phyloP scores from a whole-genome alignment of 176 grass and related monocot species.

The Phoenix roebelenii region DNA sequence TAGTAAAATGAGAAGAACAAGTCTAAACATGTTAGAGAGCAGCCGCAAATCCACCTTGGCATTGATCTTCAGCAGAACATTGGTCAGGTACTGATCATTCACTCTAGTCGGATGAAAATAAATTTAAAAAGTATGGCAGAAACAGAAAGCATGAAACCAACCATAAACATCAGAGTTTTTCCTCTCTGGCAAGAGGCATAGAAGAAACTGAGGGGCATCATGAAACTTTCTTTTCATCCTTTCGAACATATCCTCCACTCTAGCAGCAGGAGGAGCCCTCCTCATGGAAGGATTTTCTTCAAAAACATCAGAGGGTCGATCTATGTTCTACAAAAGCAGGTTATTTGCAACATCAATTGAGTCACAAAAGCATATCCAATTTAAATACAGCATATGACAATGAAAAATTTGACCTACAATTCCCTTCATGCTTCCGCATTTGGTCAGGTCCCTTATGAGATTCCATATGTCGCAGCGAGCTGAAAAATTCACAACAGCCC shows the following conservation, averaged over 20 bases:
- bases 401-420: conserved; percentile 38
- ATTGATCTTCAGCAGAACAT: conserved; percentile 80
- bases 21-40: too few relatives aligned
- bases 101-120: conserved; percentile 36
- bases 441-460: conserved; percentile 51
- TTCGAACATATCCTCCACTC: conserved; percentile 69
- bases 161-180: conserved; percentile 94
- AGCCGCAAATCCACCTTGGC: conserved; percentile 40
- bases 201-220: conserved; percentile 49
- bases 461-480: conserved; percentile 43
- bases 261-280: conserved; percentile 34
- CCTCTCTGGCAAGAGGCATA: conserved; percentile 74
- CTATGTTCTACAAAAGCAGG: conserved; percentile 30
- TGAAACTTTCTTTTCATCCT: conserved; percentile 48
- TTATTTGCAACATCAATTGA: not conserved
- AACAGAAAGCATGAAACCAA: conserved; percentile 15
- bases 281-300: conserved; percentile 52
- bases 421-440: conserved; percentile 62
- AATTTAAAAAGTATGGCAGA: too few relatives aligned
- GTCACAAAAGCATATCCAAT: not conserved
- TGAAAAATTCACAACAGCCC: conserved; percentile 90
- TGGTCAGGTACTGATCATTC: conserved; percentile 88
- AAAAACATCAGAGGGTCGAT: conserved; percentile 39
- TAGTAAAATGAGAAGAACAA: not conserved
- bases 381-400: not conserved